These are phyloP conservation scores for Hippophae rhamnoides DNA, from an alignment of 306 rosid species.

Conservation along the genomic window DNA sequence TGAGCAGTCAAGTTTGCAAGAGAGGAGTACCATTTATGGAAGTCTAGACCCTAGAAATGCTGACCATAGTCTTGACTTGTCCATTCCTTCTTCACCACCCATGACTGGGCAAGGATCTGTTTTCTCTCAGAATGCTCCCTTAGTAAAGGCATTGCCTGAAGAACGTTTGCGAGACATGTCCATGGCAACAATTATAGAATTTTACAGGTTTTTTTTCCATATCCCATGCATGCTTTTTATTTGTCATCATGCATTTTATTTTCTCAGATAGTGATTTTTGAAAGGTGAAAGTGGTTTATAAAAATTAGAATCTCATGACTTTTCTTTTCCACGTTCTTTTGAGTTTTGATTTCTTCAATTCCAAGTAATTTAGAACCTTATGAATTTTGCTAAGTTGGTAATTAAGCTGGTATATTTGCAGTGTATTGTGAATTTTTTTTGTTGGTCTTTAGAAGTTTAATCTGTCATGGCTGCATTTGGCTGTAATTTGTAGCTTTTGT, in stretches of 20 bases:
- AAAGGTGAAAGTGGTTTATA: background rate
- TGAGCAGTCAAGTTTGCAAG: slow-evolving; percentile 47
- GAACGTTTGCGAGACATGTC: slow-evolving; percentile 52
- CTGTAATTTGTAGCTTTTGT: no score
- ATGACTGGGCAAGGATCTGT: slow-evolving; percentile 35
- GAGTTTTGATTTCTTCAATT: no score
- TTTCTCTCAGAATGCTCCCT: slow-evolving; percentile 30
- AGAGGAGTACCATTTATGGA: slow-evolving; percentile 38
- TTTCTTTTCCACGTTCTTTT: no score
- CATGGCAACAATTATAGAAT: slow-evolving; percentile 73
- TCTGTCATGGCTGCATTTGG: no score
- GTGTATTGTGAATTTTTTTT: no score
- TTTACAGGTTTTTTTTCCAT: slow-evolving; percentile 52
- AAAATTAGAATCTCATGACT: background rate
- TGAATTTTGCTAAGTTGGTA: no score
- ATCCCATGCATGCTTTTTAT: slow-evolving; percentile 1
- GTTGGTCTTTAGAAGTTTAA: no score
- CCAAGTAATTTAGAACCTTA: no score
- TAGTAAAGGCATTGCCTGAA: slow-evolving; percentile 35
- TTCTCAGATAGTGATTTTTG: background rate
- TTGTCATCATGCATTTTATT: background rate
- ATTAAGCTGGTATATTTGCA: no score
- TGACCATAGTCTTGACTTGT: slow-evolving; percentile 41
- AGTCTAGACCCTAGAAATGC: slow-evolving; percentile 47
- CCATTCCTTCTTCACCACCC: slow-evolving; percentile 41